Conservation (phyloP, 305 asterid species). For the Striga hermonthica region DNA sequence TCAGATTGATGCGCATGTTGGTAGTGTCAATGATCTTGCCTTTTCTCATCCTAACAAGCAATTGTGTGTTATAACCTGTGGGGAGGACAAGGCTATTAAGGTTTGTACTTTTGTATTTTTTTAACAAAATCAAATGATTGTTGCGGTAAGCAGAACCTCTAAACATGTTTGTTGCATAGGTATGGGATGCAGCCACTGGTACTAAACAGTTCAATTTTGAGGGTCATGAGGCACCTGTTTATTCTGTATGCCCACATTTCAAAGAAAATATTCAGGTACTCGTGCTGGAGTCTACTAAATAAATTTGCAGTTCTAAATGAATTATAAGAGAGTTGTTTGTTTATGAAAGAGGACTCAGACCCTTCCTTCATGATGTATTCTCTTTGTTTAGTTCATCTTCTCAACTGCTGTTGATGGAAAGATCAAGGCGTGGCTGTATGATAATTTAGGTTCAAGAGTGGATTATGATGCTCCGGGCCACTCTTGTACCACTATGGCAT, state of each 20-base stretch:
- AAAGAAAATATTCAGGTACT: constrained; percentile 58
- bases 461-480: constrained; percentile 49
- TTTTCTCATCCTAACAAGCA: constrained; percentile 55
- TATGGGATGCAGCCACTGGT: constrained; percentile 68
- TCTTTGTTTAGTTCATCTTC: constrained; percentile 41
- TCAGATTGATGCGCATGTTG: constrained; percentile 73
- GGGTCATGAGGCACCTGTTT: constrained; percentile 72
- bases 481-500: constrained; percentile 46
- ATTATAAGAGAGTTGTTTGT: constrained; percentile 10
- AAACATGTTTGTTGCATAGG: constrained; percentile 35
- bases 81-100: constrained; percentile 75
- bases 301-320: background rate
- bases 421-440: constrained; percentile 53
- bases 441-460: constrained; percentile 41
- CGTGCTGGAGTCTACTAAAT: constrained; percentile 1
- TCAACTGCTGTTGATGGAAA: constrained; percentile 50
- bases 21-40: constrained; percentile 64
- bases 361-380: background rate
- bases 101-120: constrained; percentile 33
- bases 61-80: constrained; percentile 59
- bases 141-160: constrained; percentile 25
- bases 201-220: constrained; percentile 48
- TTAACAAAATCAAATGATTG: constrained; percentile 17
- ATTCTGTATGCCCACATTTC: constrained; percentile 60
- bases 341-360: background rate